A percentile compares a stretch with the other conserved stretches of the same genome.
These are phyloP conservation scores for Fraxinus albicans DNA, from an alignment of 305 asterid genomes.

Conservation along the genomic window DNA sequence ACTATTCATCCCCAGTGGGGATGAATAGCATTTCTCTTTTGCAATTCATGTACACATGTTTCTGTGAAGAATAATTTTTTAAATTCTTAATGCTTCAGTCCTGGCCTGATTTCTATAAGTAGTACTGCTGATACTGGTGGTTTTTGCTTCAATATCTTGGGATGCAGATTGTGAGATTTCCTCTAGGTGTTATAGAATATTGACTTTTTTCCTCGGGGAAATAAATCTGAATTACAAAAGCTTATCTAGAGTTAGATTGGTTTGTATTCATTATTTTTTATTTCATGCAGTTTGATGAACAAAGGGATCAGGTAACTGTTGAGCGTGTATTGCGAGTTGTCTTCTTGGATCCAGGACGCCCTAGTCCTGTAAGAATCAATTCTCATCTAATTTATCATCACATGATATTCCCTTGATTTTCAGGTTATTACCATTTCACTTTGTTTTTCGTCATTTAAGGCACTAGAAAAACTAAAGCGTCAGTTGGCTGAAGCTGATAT, in stretches of 20 bases:
- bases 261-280: background rate
- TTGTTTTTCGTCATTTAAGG: constrained; percentile 30
- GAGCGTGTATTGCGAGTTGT: constrained; percentile 57
- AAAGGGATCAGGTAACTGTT: constrained; percentile 55
- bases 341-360: constrained; percentile 59
- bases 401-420: background rate
- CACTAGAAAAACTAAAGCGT: constrained; percentile 56
- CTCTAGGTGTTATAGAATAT: background rate
- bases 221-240: background rate
- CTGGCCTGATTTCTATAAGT: background rate
- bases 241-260: background rate
- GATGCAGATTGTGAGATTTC: background rate
- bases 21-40: no score
- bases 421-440: background rate
- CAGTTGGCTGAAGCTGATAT: constrained; percentile 71
- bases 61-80: background rate
- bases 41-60: background rate
- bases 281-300: constrained; percentile 62
- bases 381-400: background rate
- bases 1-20: no score
- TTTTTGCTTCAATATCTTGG: background rate
- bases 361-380: constrained; percentile 45
- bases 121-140: background rate
- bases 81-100: background rate
- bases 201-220: background rate